These are phyloP conservation scores for Salvia hispanica DNA, from an alignment of 257 asterid genomes.

Conservation along the genomic window DNA sequence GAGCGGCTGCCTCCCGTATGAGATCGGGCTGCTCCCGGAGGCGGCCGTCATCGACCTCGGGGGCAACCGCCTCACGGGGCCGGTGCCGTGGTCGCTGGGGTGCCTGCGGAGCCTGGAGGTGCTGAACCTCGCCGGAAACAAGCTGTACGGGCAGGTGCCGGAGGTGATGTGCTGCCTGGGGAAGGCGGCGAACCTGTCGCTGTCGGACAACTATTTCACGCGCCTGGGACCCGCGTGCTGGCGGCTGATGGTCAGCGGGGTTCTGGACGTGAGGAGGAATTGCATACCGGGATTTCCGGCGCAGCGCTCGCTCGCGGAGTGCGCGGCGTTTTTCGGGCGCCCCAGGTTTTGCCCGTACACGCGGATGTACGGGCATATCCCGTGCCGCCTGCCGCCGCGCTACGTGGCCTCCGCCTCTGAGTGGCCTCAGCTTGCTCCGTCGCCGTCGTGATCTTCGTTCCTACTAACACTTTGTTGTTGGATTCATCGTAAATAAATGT, in stretches of 20 bases:
- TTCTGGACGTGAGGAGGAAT: slow-evolving; percentile 59
- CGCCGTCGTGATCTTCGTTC: slow-evolving; percentile 32
- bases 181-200: slow-evolving; percentile 51
- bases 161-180: slow-evolving; percentile 54
- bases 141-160: slow-evolving; percentile 59
- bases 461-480: too few relatives aligned
- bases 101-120: slow-evolving; percentile 57
- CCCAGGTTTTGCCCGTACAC: slow-evolving; percentile 52
- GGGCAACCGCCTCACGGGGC: slow-evolving; percentile 58
- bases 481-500: too few relatives aligned
- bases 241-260: slow-evolving; percentile 53
- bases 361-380: slow-evolving; percentile 36
- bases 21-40: slow-evolving; percentile 53
- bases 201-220: slow-evolving; percentile 63
- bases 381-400: slow-evolving; percentile 51
- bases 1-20: slow-evolving; percentile 66
- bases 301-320: slow-evolving; percentile 59
- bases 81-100: slow-evolving; percentile 58
- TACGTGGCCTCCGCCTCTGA: slow-evolving; percentile 7
- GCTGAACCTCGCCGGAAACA: slow-evolving; percentile 59
- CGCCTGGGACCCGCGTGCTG: slow-evolving; percentile 54
- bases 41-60: slow-evolving; percentile 61
- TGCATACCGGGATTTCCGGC: slow-evolving; percentile 63
- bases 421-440: slow-evolving; percentile 41
- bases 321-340: slow-evolving; percentile 47